phyloP scores from a whole-genome alignment of 768 basidiomycete species.

The Favolaschia claudopus region DNA sequence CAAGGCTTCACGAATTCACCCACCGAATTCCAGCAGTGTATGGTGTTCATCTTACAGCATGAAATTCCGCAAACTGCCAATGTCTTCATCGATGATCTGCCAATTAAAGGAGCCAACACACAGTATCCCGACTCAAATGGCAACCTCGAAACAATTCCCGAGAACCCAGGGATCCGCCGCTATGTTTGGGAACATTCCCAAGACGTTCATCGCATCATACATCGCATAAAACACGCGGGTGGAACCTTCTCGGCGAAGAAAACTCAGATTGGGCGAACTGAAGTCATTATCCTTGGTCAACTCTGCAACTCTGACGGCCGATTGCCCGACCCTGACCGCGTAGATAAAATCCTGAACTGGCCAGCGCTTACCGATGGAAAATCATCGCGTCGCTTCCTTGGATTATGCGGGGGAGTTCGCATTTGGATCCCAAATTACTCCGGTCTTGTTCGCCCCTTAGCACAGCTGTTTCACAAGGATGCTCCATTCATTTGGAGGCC shows the following conservation, averaged over 20 bases:
- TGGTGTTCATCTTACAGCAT: conserved; percentile 28
- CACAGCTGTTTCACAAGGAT: not conserved
- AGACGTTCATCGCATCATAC: conserved; percentile 27
- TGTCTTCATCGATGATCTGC: conserved; percentile 33
- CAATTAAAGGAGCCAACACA: conserved; percentile 28
- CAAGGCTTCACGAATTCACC: too few relatives aligned
- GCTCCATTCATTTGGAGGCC: not conserved
- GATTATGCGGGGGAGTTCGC: too few relatives aligned
- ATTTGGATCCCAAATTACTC: conserved; percentile 25
- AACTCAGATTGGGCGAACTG: too few relatives aligned
- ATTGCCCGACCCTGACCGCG: too few relatives aligned
- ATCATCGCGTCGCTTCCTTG: too few relatives aligned
- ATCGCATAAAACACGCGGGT: conserved; percentile 13
- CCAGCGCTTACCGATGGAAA: too few relatives aligned
- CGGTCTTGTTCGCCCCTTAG: not conserved
- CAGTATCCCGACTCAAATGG: conserved; percentile 16
- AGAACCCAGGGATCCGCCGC: conserved; percentile 28
- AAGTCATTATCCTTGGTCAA: too few relatives aligned
- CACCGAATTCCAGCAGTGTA: conserved; percentile 28
- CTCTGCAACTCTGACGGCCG: too few relatives aligned
- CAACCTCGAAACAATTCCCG: conserved; percentile 6
- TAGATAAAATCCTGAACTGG: too few relatives aligned
- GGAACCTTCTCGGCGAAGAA: too few relatives aligned
- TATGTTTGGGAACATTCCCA: conserved; percentile 29
- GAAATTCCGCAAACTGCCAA: conserved; percentile 30